These are phyloP conservation scores for Abortiporus biennis DNA, from an alignment of 1,284 basidiomycete species.

Conservation along the genomic window DNA sequence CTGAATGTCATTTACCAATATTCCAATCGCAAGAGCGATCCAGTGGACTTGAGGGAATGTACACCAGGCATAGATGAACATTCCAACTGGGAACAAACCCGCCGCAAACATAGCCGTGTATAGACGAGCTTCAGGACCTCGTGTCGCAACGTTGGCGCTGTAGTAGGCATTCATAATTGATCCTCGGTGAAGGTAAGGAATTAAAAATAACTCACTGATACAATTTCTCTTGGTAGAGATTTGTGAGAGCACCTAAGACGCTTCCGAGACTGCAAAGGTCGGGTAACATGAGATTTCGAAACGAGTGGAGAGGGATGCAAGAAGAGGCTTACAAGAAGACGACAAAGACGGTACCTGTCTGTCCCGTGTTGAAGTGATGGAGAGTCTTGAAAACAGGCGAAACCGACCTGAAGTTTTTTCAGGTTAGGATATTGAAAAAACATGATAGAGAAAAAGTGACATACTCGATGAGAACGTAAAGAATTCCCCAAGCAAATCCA, in stretches of 20 bases:
- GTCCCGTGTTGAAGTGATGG: slow-evolving; percentile 60
- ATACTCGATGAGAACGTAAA: slow-evolving; percentile 64
- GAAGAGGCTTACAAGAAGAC: slow-evolving; percentile 40
- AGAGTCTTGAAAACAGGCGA: slow-evolving; percentile 53
- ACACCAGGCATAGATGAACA: slow-evolving; percentile 65
- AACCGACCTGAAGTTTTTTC: slow-evolving; percentile 40
- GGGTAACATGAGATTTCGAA: not conserved
- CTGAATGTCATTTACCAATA: slow-evolving; percentile 32
- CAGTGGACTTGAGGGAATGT: slow-evolving; percentile 47
- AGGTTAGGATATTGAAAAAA: not conserved
- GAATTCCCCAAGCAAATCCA: slow-evolving; percentile 74
- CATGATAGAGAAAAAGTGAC: slow-evolving; percentile 18
- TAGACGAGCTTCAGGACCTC: slow-evolving; percentile 71
- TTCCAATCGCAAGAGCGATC: slow-evolving; percentile 50
- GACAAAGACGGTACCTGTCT: slow-evolving; percentile 58
- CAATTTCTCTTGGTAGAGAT: slow-evolving; percentile 60
- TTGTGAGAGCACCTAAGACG: slow-evolving; percentile 48
- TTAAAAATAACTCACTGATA: slow-evolving; percentile 43
- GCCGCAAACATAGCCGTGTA: slow-evolving; percentile 63
- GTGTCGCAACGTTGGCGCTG: slow-evolving; percentile 45
- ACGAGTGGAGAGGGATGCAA: not conserved
- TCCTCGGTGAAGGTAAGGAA: not conserved
- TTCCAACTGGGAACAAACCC: slow-evolving; percentile 53
- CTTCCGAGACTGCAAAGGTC: slow-evolving; percentile 49
- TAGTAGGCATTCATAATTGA: not conserved